Evolutionary conservation across 1,139 yeast species (phyloP).

Genomic region (Zygoascus sp.): DNA sequence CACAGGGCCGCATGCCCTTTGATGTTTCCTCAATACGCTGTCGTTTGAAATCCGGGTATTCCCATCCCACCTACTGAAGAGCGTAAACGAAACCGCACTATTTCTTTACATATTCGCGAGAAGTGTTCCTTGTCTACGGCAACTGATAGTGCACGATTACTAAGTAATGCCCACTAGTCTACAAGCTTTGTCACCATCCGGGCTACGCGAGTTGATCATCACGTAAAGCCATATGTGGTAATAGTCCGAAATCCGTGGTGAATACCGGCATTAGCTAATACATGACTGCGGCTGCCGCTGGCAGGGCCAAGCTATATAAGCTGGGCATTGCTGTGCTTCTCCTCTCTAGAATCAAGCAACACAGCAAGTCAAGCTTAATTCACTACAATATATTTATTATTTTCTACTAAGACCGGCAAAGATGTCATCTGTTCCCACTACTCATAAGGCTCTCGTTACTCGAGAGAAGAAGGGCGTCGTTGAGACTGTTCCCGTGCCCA

Average conservation of each 20-base stretch:
- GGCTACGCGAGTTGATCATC: background rate
- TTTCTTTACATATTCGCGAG: too few relatives aligned
- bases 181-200: too few relatives aligned
- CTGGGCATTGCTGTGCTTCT: background rate
- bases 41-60: too few relatives aligned
- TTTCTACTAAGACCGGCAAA: background rate
- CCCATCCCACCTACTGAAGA: too few relatives aligned
- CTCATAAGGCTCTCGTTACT: constrained; percentile 17
- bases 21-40: too few relatives aligned
- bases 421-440: constrained; percentile 12
- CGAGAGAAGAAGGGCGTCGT: constrained; percentile 15
- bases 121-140: too few relatives aligned
- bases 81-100: too few relatives aligned
- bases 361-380: background rate
- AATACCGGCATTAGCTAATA: background rate
- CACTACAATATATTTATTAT: background rate
- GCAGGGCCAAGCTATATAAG: background rate
- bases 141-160: too few relatives aligned
- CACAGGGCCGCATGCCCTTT: too few relatives aligned
- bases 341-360: background rate
- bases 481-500: constrained; percentile 15
- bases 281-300: background rate
- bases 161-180: too few relatives aligned
- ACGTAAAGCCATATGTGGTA: background rate
- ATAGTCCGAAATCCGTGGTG: background rate